A percentile compares a stretch with the other conserved stretches of the same genome.
Evolutionary conservation across 192 early-diverging fungal genomes (phyloP).

Genomic region (Coemansia sp.): DNA sequence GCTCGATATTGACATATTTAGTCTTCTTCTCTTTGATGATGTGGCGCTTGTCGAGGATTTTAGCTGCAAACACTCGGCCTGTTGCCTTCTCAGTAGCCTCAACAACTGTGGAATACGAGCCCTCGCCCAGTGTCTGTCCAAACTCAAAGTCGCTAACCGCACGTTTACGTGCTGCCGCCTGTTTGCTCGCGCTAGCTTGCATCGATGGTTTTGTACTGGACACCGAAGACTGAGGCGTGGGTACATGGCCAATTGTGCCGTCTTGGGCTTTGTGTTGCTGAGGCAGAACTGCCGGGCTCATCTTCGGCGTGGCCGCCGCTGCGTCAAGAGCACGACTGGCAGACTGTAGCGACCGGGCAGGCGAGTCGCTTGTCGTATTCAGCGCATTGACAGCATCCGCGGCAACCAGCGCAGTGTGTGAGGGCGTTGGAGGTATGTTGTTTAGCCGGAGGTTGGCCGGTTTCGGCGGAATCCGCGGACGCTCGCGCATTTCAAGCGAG

Average conservation of each 20-base stretch:
- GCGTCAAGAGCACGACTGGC: slow-evolving; percentile 24
- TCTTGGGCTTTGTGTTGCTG: slow-evolving; percentile 12
- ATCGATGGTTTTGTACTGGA: not conserved
- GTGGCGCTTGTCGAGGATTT: slow-evolving; percentile 83
- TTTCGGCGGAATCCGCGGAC: slow-evolving; percentile 50
- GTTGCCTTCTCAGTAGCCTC: slow-evolving; percentile 72
- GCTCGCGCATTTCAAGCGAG: slow-evolving; percentile 39
- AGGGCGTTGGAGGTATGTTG: slow-evolving; percentile 6
- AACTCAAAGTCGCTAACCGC: slow-evolving; percentile 82
- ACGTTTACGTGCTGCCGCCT: slow-evolving; percentile 59
- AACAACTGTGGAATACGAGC: slow-evolving; percentile 92
- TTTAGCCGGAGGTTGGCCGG: slow-evolving; percentile 42
- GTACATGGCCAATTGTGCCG: not conserved
- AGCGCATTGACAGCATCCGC: slow-evolving; percentile 31
- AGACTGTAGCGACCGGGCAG: slow-evolving; percentile 26
- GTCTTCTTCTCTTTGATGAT: slow-evolving; percentile 95
- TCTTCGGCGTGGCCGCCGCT: slow-evolving; percentile 27
- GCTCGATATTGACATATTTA: slow-evolving; percentile 95
- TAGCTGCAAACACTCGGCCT: slow-evolving; percentile 78
- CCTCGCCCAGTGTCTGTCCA: slow-evolving; percentile 84
- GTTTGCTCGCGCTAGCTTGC: slow-evolving; percentile 16
- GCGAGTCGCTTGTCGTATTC: slow-evolving; percentile 29
- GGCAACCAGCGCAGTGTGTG: slow-evolving; percentile 19
- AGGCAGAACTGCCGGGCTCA: slow-evolving; percentile 6
- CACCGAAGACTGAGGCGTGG: not conserved